Evolutionary conservation across 768 basidiomycete genomes (phyloP).

Genomic region (Psilocybe sp.): DNA sequence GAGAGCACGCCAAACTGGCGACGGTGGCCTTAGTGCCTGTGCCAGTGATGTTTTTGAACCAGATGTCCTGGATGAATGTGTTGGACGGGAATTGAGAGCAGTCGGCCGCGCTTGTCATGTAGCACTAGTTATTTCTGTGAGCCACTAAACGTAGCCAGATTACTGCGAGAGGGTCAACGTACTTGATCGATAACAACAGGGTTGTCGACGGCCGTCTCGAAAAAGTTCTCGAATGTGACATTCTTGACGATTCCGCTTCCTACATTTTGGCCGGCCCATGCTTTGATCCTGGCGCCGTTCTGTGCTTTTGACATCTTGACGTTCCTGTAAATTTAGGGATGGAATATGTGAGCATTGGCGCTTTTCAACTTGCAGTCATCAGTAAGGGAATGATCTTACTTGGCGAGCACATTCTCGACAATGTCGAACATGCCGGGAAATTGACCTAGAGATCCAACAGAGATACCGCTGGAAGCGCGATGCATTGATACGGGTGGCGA

Average conservation of each 20-base stretch:
- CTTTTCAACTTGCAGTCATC: too few species aligned
- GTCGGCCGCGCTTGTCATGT: constrained; percentile 40
- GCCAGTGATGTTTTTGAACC: constrained; percentile 55
- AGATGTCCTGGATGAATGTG: constrained; percentile 53
- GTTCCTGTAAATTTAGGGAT: constrained; percentile 30
- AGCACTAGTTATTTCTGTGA: constrained; percentile 33
- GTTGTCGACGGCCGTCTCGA: constrained; percentile 52
- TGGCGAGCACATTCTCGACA: constrained; percentile 56
- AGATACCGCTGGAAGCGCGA: constrained; percentile 42
- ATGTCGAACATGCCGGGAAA: constrained; percentile 53
- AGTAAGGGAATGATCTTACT: constrained; percentile 22
- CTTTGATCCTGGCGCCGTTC: constrained; percentile 69
- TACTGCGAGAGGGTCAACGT: background rate
- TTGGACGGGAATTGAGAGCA: constrained; percentile 58
- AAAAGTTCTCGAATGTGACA: constrained; percentile 50
- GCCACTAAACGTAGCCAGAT: background rate
- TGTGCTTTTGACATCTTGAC: constrained; percentile 59
- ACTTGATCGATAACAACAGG: constrained; percentile 47
- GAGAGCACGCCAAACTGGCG: constrained; percentile 54
- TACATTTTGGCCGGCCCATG: constrained; percentile 59
- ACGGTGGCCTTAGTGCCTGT: constrained; percentile 53
- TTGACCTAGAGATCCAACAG: constrained; percentile 57
- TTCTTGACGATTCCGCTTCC: constrained; percentile 59
- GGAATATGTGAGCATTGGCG: too few species aligned
- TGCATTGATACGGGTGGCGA: background rate